Percentiles rank a stretch among this genome's conserved stretches.
Evolutionary conservation across 2,329 filamentous ascomycete species (phyloP).

Genomic region (Fusarium domesticum): DNA sequence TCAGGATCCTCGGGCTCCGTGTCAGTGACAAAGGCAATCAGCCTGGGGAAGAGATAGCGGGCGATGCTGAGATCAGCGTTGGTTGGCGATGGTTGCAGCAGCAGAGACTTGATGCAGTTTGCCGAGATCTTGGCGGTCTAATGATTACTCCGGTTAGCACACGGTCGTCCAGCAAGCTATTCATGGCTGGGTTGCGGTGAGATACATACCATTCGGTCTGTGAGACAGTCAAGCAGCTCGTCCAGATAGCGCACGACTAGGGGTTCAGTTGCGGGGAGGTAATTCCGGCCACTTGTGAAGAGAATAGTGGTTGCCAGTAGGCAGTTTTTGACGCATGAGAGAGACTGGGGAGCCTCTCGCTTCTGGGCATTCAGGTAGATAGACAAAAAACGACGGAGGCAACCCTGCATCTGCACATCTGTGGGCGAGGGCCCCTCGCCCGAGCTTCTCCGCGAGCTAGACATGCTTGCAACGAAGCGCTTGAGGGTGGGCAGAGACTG

Average conservation of each 20-base stretch:
- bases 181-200: not conserved
- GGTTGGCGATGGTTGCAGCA: constrained; percentile 63
- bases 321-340: constrained; percentile 89
- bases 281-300: constrained; percentile 74
- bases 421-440: constrained; percentile 47
- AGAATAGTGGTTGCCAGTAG: constrained; percentile 86
- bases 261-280: constrained; percentile 71
- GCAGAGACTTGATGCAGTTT: constrained; percentile 81
- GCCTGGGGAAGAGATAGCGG: constrained; percentile 68
- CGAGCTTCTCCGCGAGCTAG: constrained; percentile 42
- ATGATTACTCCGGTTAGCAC: constrained; percentile 17
- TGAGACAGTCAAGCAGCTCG: constrained; percentile 81
- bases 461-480: constrained; percentile 79
- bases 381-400: constrained; percentile 75
- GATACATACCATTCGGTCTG: constrained; percentile 66
- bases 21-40: constrained; percentile 71
- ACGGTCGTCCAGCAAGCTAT: not conserved
- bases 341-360: constrained; percentile 68
- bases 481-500: constrained; percentile 89
- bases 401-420: constrained; percentile 72
- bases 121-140: constrained; percentile 84
- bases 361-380: constrained; percentile 76
- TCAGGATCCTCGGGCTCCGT: constrained; percentile 76
- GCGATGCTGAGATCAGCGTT: constrained; percentile 70
- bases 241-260: constrained; percentile 72